Evolutionary conservation across 2,329 filamentous ascomycete species (phyloP), one percentile per base, ranked within the genome.

Genomic region (Scortechinia acanthostroma): DNA sequence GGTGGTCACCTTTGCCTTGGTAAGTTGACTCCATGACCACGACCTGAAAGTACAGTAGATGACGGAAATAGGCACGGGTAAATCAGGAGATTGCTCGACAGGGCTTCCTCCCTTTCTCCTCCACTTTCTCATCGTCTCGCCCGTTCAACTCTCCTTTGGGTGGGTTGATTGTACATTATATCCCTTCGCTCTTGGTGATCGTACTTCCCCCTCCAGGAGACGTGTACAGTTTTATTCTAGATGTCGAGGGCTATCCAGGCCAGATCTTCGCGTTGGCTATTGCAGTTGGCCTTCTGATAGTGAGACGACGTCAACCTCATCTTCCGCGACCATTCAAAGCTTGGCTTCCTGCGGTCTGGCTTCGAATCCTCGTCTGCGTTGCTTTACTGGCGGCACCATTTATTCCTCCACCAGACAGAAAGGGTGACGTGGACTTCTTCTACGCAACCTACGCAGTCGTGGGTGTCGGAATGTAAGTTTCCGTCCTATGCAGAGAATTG

Each of bases 31-130:
- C 59, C 83, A 58, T 83, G 84, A 66, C 53, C 71, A 59, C 14
- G 19, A 21, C n/a, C n/a, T 21, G 10, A 17, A n/a, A 3, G 23
- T 17, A 30, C 51, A 21, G 48, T 20, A 30, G 15, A 13, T 20
- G 21, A n/a, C n/a, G n/a, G n/a, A n/a, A n/a, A 1, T 47, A 85
- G 79, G 76, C 82, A 3, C 76, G 83, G 2, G 61, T 86, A 2
- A 87, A 87, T 52, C 83, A 88, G 55, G 83, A 88, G 56, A 79
- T 88, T 45, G 84, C 83, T 2, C 70, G 82, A 16, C 80, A 86
- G 53, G 84, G 85, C 0, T 80, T 88, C 46, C 67, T 89, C 0
- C 84, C 85, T 0, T 86, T 74, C 46, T 71, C 80, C 0, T 65
- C 66, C 4, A 49, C 76, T 1, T 63, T 87, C 1, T 78, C 84